These are phyloP conservation scores for Oxyria digyna DNA, from an alignment of 148 eudicot genomes.

Conservation along the genomic window DNA sequence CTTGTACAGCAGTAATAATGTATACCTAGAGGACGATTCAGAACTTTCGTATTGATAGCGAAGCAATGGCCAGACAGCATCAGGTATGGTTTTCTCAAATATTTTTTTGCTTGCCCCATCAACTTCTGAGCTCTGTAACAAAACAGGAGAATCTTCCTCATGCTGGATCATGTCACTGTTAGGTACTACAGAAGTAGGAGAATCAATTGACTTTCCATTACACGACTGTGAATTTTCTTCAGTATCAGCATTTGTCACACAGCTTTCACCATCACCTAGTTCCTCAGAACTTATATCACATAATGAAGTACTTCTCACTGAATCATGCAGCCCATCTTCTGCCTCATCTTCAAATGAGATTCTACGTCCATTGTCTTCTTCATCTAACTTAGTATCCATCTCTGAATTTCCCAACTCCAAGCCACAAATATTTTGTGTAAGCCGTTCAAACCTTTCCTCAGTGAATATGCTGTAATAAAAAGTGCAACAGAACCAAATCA, in stretches of 20 bases:
- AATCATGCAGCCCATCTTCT: conserved; percentile 26
- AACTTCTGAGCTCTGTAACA: conserved; percentile 19
- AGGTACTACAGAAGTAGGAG: conserved; percentile 25
- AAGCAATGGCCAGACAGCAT: conserved; percentile 43
- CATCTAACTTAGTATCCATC: conserved; percentile 20
- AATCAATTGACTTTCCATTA: conserved; percentile 20
- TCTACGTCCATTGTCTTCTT: conserved; percentile 24
- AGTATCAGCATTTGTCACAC: conserved; percentile 20
- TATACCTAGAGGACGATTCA: conserved; percentile 76
- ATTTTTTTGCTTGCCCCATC: conserved; percentile 26
- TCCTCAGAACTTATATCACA: conserved; percentile 22
- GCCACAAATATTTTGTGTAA: conserved; percentile 46
- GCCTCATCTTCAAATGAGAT: conserved; percentile 20
- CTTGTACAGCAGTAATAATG: background rate
- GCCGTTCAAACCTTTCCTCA: conserved; percentile 77
- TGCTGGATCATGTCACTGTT: conserved; percentile 25
- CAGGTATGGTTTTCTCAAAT: conserved; percentile 39
- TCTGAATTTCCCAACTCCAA: conserved; percentile 38
- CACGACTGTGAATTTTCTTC: conserved; percentile 18
- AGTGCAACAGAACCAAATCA: background rate
- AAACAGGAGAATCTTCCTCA: conserved; percentile 24
- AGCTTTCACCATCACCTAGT: conserved; percentile 29
- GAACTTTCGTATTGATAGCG: conserved; percentile 60
- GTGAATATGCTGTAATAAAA: conserved; percentile 56
- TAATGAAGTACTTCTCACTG: conserved; percentile 27